Percentiles rank a stretch among this genome's conserved stretches.
phyloP scores from a whole-genome alignment of 116 monocot genomes.

The Posidonia oceanica region DNA sequence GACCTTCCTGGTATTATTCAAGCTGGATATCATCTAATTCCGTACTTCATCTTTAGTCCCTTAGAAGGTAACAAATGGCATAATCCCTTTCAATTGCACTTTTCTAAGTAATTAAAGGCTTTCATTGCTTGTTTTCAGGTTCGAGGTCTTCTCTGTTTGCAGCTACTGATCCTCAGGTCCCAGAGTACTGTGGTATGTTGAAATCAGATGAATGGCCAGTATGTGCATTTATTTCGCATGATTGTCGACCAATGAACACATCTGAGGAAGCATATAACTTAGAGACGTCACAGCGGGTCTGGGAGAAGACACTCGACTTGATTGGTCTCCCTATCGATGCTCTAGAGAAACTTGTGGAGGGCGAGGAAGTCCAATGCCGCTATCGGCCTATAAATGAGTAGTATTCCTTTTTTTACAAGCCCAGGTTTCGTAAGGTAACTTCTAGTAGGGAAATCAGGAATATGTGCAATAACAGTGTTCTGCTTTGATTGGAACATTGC shows the following conservation, averaged over 20 bases:
- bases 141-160: constrained; percentile 77
- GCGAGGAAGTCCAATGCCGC: constrained; percentile 48
- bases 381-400: constrained; percentile 13
- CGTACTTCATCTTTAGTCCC: constrained; percentile 79
- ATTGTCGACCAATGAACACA: constrained; percentile 75
- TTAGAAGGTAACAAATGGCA: constrained; percentile 45
- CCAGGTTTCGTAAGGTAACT: too few species aligned
- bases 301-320: constrained; percentile 82
- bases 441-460: too few species aligned
- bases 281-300: constrained; percentile 55
- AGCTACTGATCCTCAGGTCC: constrained; percentile 72
- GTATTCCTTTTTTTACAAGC: background rate
- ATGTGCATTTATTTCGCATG: constrained; percentile 64
- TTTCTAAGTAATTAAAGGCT: background rate
- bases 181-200: constrained; percentile 66
- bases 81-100: background rate
- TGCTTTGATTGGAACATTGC: too few species aligned
- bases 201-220: constrained; percentile 92
- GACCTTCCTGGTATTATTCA: constrained; percentile 59
- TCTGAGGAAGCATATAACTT: constrained; percentile 89
- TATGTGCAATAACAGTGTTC: too few species aligned
- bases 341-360: constrained; percentile 62
- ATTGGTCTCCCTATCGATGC: constrained; percentile 69
- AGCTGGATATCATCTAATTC: constrained; percentile 70
- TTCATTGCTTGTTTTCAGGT: constrained; percentile 24